Evolutionary conservation across 2,329 filamentous ascomycete species (phyloP).

Genomic region (Phialemoniopsis sp.): DNA sequence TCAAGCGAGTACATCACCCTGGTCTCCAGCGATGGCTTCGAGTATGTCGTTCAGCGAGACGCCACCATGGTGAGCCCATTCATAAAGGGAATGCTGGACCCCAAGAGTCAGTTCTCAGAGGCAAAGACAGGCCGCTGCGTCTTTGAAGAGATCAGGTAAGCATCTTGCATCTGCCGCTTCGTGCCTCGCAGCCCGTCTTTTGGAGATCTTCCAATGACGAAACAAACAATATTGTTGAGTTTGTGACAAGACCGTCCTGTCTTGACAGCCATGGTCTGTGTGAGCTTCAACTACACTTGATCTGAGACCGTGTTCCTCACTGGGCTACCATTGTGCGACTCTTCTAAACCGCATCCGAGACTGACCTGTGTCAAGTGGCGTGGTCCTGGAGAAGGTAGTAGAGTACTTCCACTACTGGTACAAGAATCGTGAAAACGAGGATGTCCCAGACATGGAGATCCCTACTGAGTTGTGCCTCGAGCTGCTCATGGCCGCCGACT

Average conservation of each 20-base stretch:
- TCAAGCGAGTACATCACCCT: slow-evolving; percentile 71
- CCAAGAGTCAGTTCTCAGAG: slow-evolving; percentile 63
- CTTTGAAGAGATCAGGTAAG: slow-evolving; percentile 73
- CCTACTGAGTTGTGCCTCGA: slow-evolving; percentile 76
- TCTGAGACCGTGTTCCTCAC: slow-evolving; percentile 32
- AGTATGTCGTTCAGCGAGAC: slow-evolving; percentile 71
- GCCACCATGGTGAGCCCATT: slow-evolving; percentile 66
- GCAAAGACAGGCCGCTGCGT: slow-evolving; percentile 59
- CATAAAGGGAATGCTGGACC: slow-evolving; percentile 72
- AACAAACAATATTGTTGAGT: slow-evolving; percentile 6
- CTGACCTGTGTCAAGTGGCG: slow-evolving; percentile 45
- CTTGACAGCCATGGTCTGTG: background rate
- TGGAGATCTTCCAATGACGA: slow-evolving; percentile 24
- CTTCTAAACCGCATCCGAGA: slow-evolving; percentile 1
- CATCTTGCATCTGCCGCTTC: slow-evolving; percentile 2
- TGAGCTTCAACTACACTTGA: slow-evolving; percentile 15
- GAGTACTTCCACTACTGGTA: slow-evolving; percentile 84
- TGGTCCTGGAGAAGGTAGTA: slow-evolving; percentile 74
- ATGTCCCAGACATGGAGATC: slow-evolving; percentile 78
- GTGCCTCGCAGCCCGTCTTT: slow-evolving; percentile 1
- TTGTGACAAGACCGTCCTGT: slow-evolving; percentile 9
- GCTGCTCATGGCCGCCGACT: slow-evolving; percentile 74
- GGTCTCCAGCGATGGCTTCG: slow-evolving; percentile 70
- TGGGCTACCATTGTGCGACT: background rate
- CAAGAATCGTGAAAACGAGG: slow-evolving; percentile 63